phyloP scores from a whole-genome alignment of 2,329 filamentous ascomycete species.

The Colletotrichum sansevieriae region DNA sequence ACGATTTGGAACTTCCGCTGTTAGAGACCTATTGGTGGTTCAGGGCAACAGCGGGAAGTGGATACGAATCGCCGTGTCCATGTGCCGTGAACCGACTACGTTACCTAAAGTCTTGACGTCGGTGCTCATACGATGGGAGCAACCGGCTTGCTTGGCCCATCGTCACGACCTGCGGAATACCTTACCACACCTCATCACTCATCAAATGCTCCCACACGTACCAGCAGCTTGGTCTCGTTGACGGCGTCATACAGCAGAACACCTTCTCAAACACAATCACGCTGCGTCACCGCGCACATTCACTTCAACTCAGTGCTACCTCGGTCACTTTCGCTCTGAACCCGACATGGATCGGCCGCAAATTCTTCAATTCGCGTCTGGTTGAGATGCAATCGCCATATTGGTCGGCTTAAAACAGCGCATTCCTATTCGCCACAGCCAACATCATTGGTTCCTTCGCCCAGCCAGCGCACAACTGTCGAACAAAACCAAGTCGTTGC shows the following conservation, averaged over 20 bases:
- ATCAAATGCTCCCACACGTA: slow-evolving; percentile 12
- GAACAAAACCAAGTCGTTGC: slow-evolving; percentile 15
- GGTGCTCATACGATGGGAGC: slow-evolving; percentile 32
- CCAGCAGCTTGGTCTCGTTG: slow-evolving; percentile 30
- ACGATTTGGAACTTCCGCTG: neutral
- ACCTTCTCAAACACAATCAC: neutral
- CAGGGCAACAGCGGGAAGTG: neutral
- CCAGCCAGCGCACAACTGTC: slow-evolving; percentile 16
- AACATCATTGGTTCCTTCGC: slow-evolving; percentile 15
- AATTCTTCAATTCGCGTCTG: slow-evolving; percentile 15
- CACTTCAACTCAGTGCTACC: slow-evolving; percentile 14
- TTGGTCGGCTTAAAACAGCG: slow-evolving; percentile 13
- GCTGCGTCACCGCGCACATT: slow-evolving; percentile 28
- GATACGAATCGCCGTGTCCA: neutral
- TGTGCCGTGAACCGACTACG: neutral
- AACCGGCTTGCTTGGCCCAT: slow-evolving; percentile 18
- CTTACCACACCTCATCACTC: slow-evolving; percentile 11
- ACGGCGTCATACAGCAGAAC: slow-evolving; percentile 19
- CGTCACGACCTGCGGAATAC: slow-evolving; percentile 12
- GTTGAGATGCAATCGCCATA: slow-evolving; percentile 33
- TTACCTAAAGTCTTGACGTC: neutral
- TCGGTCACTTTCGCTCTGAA: slow-evolving; percentile 11
- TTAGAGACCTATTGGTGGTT: too few relatives aligned
- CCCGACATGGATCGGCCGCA: slow-evolving; percentile 8
- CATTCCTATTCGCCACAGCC: slow-evolving; percentile 26